Base-by-base conservation (phyloP, 257 asterid genomes). In the Solanum bulbocastanum region DNA sequence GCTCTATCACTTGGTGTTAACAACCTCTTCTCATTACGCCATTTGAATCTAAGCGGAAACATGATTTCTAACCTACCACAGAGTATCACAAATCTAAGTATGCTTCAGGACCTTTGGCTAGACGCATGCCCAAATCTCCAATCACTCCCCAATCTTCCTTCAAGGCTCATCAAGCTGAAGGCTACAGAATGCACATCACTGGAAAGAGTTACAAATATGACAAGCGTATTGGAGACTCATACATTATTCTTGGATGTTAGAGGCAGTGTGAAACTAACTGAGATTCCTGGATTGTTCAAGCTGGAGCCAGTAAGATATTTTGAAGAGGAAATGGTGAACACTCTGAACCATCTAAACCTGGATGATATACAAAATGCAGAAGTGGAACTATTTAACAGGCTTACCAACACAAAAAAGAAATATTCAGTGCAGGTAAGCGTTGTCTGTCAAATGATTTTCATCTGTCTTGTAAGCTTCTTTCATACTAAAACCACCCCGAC, bases 81-180 rank as follows among this genome's bases (percentile, higher is more conserved):
- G 62, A 87, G 35, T 52, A 75, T 87, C 20, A 35, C 46, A 76
- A 36, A 75, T 78, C 88, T 86, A 6, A 23, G 25, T 39, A 74
- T 74, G 88, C 88, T 87, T 44, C 66, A 76, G 88, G 88, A 87
- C 22, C 88, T 76, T 56, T 87, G 44, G 88, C 49, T 87, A 56
- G 85, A 87, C 10, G 15, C 33, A 8, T 87, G 88, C 30, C 42
- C 56, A 22, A 76, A 74, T 6, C 65, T 87, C 81, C 85, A 87
- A 60, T 74, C 86, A n/a, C 88, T 87, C 23, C 88, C 68, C 42
- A 71, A 87, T 52, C 88, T 87, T 37, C 88, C 88, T 14, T 62
- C 68, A 30, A 76, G 86, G 71, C 83, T 76, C 49, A 35, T 62
- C 36, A 79, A 75, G 9, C 73, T 87, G 86, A 87, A 78, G 86